A percentile compares a stretch with the other conserved stretches of the same genome.
Conservation (phyloP, 208 protist genomes). For the Tritrichomonas foetus region DNA sequence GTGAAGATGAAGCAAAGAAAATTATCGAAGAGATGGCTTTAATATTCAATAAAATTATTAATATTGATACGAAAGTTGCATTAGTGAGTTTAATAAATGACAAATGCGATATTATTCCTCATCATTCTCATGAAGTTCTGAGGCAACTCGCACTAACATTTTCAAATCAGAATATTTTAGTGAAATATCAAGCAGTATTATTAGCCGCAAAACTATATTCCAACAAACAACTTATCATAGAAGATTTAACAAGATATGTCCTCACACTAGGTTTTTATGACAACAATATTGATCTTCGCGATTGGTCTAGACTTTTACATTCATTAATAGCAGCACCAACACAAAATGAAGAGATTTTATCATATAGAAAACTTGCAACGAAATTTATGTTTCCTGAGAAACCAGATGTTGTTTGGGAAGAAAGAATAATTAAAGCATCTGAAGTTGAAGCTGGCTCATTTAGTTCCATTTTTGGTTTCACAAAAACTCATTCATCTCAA, state of each 20-base stretch:
- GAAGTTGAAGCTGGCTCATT: not conserved
- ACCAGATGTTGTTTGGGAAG: not conserved
- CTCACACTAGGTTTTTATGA: not conserved
- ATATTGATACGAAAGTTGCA: not conserved
- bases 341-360: not conserved
- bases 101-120: not conserved
- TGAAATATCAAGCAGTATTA: not conserved
- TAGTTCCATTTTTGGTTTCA: not conserved
- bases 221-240: not conserved
- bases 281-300: not conserved
- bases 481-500: not conserved
- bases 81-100: not conserved
- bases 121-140: not conserved
- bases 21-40: not conserved
- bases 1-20: not conserved
- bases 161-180: not conserved
- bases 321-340: not conserved
- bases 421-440: not conserved
- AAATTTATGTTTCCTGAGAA: not conserved
- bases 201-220: not conserved
- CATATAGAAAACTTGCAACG: not conserved
- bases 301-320: not conserved
- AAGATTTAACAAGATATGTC: not conserved
- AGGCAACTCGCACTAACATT: slow-evolving; percentile 13
- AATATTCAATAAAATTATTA: not conserved